Evolutionary conservation across 139 green algal species (phyloP).

Genomic region (Tetraselmis chui): DNA sequence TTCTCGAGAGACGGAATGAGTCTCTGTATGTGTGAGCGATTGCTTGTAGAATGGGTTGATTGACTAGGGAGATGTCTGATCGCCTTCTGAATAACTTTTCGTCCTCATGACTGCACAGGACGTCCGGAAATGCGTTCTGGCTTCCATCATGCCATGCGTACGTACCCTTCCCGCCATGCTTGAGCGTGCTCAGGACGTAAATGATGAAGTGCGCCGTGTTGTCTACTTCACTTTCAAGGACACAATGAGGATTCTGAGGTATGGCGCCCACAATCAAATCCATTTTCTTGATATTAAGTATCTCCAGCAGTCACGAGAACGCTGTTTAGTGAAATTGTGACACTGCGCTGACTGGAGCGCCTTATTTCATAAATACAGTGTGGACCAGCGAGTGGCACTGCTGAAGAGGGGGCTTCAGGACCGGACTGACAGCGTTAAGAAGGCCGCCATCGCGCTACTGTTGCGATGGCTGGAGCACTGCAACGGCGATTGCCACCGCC

Average conservation of each 20-base stretch:
- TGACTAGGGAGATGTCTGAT: too few relatives aligned
- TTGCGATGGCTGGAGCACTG: constrained; percentile 36
- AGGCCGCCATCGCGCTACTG: constrained; percentile 27
- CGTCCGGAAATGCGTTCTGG: constrained; percentile 51
- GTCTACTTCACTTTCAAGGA: constrained; percentile 40
- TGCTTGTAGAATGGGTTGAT: too few relatives aligned
- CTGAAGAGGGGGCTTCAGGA: constrained; percentile 43
- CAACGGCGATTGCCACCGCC: constrained; percentile 23
- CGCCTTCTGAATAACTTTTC: too few relatives aligned
- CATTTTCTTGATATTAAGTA: too few relatives aligned
- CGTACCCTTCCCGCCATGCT: constrained; percentile 34
- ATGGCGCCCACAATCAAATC: too few relatives aligned
- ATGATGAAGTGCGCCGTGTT: constrained; percentile 42
- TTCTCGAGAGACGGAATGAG: too few relatives aligned
- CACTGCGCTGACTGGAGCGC: too few relatives aligned
- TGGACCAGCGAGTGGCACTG: constrained; percentile 21
- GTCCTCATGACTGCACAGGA: too few relatives aligned
- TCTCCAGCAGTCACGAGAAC: too few relatives aligned
- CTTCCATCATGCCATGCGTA: constrained; percentile 30
- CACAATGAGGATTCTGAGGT: constrained; percentile 28
- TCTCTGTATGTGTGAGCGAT: too few relatives aligned
- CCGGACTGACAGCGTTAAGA: constrained; percentile 19
- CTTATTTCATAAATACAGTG: not conserved
- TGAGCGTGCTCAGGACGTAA: constrained; percentile 44
- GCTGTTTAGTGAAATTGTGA: too few relatives aligned